Conservation (phyloP, 2,329 filamentous ascomycete species). For the Stagonosporopsis cucurbitacearum region DNA sequence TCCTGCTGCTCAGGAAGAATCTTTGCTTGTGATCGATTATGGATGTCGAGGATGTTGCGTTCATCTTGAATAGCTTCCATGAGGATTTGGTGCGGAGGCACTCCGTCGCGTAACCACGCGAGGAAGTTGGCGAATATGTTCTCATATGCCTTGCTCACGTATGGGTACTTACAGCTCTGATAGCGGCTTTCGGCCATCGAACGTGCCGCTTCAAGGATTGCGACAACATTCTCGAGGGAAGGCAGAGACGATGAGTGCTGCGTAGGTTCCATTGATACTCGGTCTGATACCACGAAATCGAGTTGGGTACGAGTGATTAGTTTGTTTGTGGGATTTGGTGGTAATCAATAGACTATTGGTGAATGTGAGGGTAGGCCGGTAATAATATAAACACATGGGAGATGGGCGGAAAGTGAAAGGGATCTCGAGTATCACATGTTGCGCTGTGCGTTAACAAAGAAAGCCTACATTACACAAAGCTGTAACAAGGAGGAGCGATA, state of each 20-base stretch:
- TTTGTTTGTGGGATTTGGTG: background rate
- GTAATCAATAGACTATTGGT: background rate
- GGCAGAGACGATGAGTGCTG: background rate
- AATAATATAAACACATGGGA: background rate
- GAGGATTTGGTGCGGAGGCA: background rate
- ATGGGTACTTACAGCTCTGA: background rate
- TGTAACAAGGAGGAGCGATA: background rate
- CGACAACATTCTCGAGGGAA: background rate
- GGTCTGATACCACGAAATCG: background rate
- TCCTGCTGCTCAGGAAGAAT: background rate
- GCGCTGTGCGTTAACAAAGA: background rate
- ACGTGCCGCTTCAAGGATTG: background rate
- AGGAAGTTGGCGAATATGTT: background rate
- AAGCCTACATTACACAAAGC: background rate
- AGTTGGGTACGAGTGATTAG: background rate
- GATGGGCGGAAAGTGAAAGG: background rate
- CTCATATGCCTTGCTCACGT: background rate
- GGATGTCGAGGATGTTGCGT: background rate
- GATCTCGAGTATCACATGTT: background rate
- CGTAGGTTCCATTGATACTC: background rate
- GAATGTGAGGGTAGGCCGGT: too few relatives aligned
- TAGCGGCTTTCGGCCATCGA: background rate
- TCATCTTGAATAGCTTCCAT: conserved; percentile 8
- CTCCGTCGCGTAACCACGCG: background rate
- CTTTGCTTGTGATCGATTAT: conserved; percentile 2